Base-by-base conservation (phyloP, 129 eudicot species). In the Arctium lappa region DNA sequence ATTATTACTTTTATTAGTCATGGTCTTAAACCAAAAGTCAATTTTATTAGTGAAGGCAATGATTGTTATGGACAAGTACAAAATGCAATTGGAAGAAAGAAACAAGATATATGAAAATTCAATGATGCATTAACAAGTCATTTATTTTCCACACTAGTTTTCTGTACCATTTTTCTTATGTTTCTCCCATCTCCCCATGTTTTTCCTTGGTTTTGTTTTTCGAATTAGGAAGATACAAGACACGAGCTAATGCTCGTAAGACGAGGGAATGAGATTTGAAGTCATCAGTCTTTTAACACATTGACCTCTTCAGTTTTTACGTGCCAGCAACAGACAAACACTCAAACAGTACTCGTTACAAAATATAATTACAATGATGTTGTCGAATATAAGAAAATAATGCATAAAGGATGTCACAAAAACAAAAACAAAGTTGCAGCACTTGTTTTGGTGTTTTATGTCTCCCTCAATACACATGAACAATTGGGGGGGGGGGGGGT, bases 401-500 rank as follows among this genome's bases (percentile, higher is more conserved):
- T 78, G 78, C 48, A 77, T 72, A 83, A 56, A 72, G 29, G 50
- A 38, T 56, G 70, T 83, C 4, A 38, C 10, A 33, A 40, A n/a
- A 72, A 38, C 10, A 33, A 40, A n/a, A 72, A 77, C 72, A 72
- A 60, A 72, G 31, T 60, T 63, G 33, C 10, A 6, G 69, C 75
- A 16, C 37, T 72, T 72, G 62, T 78, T 16, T 78, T 72, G 40
- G 73, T 40, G 70, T 42, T 78, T 78, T 63, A 72, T 84, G 83
- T 62, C 39, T 36, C 83, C 44, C 53, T 78, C 78, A 77, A 16
- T 72, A 40, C 44, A 76, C n/a, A 56, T 70, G 79, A 53, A n/a
- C 68, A 66, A 37, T 69, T 40, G 76, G 82, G 27, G 27, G 56
- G 76, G 82, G 80, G 78, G 82, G 53, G 73, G 39, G 88, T 82